phyloP scores from a whole-genome alignment of 306 rosid species.

The Erythrophleum fordii region DNA sequence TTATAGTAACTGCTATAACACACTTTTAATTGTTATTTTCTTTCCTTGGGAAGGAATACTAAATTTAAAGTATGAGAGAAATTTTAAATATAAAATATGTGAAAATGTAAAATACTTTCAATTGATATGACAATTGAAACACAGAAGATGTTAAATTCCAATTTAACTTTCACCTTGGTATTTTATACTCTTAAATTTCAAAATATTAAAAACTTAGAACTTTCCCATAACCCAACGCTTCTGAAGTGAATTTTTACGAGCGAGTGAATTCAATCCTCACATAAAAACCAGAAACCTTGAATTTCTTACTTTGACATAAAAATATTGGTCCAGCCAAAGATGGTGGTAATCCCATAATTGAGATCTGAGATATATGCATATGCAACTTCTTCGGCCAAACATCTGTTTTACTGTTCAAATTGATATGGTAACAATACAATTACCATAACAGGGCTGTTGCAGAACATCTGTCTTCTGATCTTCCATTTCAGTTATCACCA shows the following conservation, averaged over 20 bases:
- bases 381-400: not conserved
- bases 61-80: too few relatives aligned
- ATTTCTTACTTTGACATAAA: not conserved
- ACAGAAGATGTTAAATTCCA: not conserved
- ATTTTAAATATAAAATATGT: too few relatives aligned
- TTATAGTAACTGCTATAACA: not conserved
- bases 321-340: not conserved
- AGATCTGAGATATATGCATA: not conserved
- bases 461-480: slow-evolving; percentile 44
- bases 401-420: not conserved
- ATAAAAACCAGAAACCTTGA: not conserved
- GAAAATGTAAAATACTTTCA: not conserved
- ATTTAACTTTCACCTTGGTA: not conserved
- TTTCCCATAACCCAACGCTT: not conserved
- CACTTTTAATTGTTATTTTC: not conserved
- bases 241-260: not conserved
- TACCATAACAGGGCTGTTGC: slow-evolving; percentile 52
- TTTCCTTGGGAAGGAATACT: not conserved
- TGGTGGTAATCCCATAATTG: not conserved
- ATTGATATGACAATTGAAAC: not conserved
- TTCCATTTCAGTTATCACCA: slow-evolving; percentile 46
- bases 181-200: not conserved
- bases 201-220: not conserved
- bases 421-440: slow-evolving; percentile 1
- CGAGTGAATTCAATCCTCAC: not conserved